A percentile compares a stretch with the other conserved stretches of the same genome.
These are phyloP conservation scores for Russula ochroleuca DNA, from an alignment of 768 basidiomycete genomes.

Conservation along the genomic window DNA sequence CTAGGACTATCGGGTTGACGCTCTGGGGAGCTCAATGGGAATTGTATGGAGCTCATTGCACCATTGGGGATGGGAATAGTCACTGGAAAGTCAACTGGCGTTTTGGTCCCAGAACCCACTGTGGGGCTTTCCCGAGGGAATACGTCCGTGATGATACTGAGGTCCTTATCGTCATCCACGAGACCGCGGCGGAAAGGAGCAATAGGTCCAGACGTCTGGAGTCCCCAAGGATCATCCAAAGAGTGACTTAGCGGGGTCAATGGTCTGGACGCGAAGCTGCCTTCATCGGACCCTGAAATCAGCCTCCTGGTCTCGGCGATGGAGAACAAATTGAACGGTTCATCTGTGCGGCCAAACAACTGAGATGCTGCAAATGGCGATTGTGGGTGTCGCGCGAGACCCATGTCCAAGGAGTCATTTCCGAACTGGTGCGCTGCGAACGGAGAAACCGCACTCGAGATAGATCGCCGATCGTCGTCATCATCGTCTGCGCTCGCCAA, in stretches of 20 bases:
- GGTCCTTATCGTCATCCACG: conserved; percentile 71
- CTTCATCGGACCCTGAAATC: conserved; percentile 51
- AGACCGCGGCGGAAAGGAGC: conserved; percentile 74
- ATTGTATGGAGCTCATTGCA: conserved; percentile 69
- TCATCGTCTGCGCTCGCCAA: conserved; percentile 83
- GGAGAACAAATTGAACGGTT: conserved; percentile 76
- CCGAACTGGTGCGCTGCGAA: conserved; percentile 79
- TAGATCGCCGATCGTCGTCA: conserved; percentile 81
- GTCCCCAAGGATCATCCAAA: conserved; percentile 42
- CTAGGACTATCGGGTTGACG: conserved; percentile 43
- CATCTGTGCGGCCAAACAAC: conserved; percentile 71
- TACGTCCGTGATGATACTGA: conserved; percentile 39
- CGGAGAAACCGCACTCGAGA: conserved; percentile 66
- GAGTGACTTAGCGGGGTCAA: conserved; percentile 46
- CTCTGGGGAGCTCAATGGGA: conserved; percentile 79
- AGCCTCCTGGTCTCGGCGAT: conserved; percentile 70
- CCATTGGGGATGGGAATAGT: conserved; percentile 51
- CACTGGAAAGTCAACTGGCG: conserved; percentile 55
- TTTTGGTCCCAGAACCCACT: conserved; percentile 43
- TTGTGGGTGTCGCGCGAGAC: conserved; percentile 55
- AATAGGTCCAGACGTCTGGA: conserved; percentile 46
- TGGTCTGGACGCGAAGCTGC: conserved; percentile 48
- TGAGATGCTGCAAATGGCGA: conserved; percentile 88
- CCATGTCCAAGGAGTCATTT: conserved; percentile 38
- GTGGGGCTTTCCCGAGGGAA: conserved; percentile 46